Conservation (phyloP, 164 flowering plant species). For the Euptelea pleiosperma region DNA sequence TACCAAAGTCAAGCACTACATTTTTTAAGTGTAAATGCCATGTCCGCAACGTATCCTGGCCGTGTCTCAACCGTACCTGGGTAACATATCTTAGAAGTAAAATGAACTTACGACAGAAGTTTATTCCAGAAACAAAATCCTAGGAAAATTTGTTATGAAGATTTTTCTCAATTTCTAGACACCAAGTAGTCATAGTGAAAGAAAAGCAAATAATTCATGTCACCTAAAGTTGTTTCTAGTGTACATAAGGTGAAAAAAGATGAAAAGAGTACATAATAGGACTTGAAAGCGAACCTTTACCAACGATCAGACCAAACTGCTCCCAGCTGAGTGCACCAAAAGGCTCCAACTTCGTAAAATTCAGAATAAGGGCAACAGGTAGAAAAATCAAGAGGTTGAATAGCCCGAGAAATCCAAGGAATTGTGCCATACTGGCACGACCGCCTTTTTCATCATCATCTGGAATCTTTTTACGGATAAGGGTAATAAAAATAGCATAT, state of each 20-base stretch:
- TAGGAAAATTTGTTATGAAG: background rate
- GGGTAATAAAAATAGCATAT: constrained; percentile 84
- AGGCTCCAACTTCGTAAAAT: constrained; percentile 64
- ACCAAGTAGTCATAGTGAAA: background rate
- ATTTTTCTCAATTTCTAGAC: too few species aligned
- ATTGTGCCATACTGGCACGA: constrained; percentile 78
- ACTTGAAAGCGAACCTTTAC: constrained; percentile 64
- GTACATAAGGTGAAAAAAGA: background rate
- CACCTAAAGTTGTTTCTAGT: background rate
- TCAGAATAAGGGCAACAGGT: constrained; percentile 73
- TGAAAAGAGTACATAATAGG: background rate
- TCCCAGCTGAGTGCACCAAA: constrained; percentile 59
- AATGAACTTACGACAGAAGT: too few species aligned
- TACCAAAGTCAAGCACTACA: too few species aligned
- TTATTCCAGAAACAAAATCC: too few species aligned
- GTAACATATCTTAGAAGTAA: too few species aligned
- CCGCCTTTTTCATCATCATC: constrained; percentile 69
- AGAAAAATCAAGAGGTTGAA: constrained; percentile 80
- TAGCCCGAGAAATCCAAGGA: constrained; percentile 90
- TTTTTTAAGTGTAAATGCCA: too few species aligned
- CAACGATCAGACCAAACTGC: constrained; percentile 74
- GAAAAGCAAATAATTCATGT: background rate
- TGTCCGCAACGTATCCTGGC: too few species aligned
- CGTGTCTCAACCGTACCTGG: too few species aligned
- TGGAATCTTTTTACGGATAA: constrained; percentile 78